Base-by-base conservation (phyloP, 768 basidiomycete species). In the Leccinum ochraceum region DNA sequence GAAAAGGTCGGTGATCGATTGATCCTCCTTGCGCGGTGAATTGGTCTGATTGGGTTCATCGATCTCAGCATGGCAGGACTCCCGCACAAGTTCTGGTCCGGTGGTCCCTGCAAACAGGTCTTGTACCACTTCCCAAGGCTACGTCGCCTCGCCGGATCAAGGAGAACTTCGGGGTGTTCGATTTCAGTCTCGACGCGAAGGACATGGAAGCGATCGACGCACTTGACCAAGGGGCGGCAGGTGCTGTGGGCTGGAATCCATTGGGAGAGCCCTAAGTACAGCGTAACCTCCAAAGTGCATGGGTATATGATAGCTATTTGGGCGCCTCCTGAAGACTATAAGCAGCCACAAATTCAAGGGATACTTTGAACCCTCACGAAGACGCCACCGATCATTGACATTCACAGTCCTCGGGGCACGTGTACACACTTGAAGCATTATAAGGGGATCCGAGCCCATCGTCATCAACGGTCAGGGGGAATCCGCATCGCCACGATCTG, bases 161-260 rank as follows among this genome's bases (percentile, higher is more conserved):
- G 32, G 85, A 86, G n/a, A 96, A 96, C 67, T 75, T 83, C 1
- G 69, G 87, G 24, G 75, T 95, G 0, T 95, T 81, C 64, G 86
- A 90, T 67, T 95, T 95, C 65, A 81, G 83, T 60, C 75, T 96
- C 30, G 74, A 75, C 36, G 72, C 70, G 24, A 83, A 82, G 46
- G 92, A 95, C 57, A 84, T 95, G 79, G 65, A 67, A 0, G 72
- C 69, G 22, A 78, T 96, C 1, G 85, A 93, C 68, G 79, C 73
- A 0, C 76, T 95, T 0, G 92, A 95, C 68, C 70, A 80, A 52
- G 94, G 90, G 0, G 79, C 84, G 46, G 79, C 77, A 0, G 92
- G 93, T 6, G 86, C 88, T 0, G 77, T 90, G 52, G 86, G 82
- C 58, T 95, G 93, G 94, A 92, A 95, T 64, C 91, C 92, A 1